Evolutionary conservation across 75 land plant genomes (phyloP).

Genomic region (Pinus taeda): DNA sequence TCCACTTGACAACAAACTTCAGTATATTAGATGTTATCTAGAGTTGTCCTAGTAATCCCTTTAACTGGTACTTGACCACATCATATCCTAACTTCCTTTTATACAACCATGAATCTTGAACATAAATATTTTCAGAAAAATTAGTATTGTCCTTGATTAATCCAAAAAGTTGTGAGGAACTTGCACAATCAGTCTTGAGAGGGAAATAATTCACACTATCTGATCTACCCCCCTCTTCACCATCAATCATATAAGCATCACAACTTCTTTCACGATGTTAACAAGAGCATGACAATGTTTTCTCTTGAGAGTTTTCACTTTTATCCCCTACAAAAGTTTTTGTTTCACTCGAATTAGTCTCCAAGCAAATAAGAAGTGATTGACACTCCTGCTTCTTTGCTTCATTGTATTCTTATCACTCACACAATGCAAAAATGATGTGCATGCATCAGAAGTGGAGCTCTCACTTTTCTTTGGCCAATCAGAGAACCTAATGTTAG

Average conservation of each 20-base stretch:
- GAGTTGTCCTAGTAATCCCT: too few species aligned
- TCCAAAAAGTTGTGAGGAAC: conserved; percentile 11
- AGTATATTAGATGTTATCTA: too few species aligned
- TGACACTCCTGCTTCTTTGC: background rate
- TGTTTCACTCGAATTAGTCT: background rate
- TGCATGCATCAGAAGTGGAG: background rate
- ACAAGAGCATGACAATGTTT: background rate
- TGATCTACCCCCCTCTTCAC: conserved; percentile 42
- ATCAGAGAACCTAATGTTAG: background rate
- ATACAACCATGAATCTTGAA: too few species aligned
- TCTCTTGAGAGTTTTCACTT: background rate
- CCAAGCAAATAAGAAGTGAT: background rate
- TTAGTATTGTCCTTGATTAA: background rate
- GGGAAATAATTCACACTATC: conserved; percentile 7
- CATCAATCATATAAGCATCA: conserved; percentile 53
- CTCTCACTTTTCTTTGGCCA: conserved; percentile 4
- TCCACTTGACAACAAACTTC: too few species aligned
- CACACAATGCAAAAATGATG: background rate
- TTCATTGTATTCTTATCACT: background rate
- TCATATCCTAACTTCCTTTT: background rate
- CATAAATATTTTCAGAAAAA: too few species aligned
- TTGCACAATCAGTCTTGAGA: conserved; percentile 22
- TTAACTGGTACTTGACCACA: background rate
- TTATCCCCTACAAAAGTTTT: background rate
- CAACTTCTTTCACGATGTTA: background rate